Conservation (phyloP, 1,284 basidiomycete species). For the Apiotrichum mycotoxinovorans region DNA sequence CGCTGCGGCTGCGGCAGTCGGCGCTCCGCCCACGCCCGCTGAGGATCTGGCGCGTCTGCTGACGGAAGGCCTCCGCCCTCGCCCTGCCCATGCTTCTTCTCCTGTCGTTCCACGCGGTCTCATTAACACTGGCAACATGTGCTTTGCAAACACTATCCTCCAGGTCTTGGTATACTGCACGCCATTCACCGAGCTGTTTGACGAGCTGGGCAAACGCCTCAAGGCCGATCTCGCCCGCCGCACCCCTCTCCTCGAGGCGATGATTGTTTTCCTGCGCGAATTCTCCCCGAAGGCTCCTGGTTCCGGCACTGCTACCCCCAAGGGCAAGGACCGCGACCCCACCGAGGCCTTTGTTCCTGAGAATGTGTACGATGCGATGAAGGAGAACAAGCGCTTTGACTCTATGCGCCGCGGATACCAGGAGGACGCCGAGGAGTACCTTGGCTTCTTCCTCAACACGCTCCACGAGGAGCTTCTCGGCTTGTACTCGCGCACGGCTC, state of each 20-base stretch:
- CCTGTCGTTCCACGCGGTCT: conserved; percentile 65
- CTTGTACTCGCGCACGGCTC: conserved; percentile 53
- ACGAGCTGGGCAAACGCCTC: conserved; percentile 61
- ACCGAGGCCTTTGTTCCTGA: conserved; percentile 75
- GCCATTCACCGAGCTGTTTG: conserved; percentile 78
- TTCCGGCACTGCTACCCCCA: conserved; percentile 27
- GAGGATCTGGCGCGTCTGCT: conserved; percentile 60
- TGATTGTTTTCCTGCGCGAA: conserved; percentile 75
- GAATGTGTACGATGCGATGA: conserved; percentile 93
- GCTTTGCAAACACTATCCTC: conserved; percentile 91
- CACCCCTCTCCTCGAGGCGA: conserved; percentile 78
- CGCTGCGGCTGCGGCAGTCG: conserved; percentile 43
- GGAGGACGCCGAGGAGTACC: conserved; percentile 97
- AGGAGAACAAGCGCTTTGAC: conserved; percentile 89
- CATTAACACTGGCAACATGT: conserved; percentile 95
- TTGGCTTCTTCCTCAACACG: conserved; percentile 95
- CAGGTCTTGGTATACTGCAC: conserved; percentile 86
- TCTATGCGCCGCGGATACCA: conserved; percentile 91
- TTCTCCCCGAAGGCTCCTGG: conserved; percentile 52
- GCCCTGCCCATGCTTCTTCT: conserved; percentile 27
- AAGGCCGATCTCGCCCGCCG: conserved; percentile 54
- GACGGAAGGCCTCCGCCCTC: conserved; percentile 49
- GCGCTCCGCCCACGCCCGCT: conserved; percentile 55
- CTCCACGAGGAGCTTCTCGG: conserved; percentile 86
- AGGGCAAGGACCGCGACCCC: conserved; percentile 26